phyloP scores from a whole-genome alignment of 1,139 yeast genomes.

The Suhomyces choctaworum region DNA sequence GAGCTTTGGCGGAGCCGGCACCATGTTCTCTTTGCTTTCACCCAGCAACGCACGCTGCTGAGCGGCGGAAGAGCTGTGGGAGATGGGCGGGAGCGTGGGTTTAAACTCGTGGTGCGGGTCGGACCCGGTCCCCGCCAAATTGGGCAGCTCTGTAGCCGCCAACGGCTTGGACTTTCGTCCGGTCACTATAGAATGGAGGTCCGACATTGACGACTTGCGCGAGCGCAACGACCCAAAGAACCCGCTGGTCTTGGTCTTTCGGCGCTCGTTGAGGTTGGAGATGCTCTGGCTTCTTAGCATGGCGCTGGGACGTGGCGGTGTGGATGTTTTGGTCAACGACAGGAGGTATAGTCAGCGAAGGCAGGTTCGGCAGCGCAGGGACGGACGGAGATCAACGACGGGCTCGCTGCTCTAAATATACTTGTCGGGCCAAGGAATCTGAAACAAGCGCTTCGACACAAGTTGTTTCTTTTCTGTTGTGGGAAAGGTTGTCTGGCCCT shows the following conservation, averaged over 20 bases:
- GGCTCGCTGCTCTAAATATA: not conserved
- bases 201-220: constrained; percentile 18
- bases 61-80: constrained; percentile 12
- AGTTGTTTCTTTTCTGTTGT: constrained; percentile 5
- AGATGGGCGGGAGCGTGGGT: constrained; percentile 7
- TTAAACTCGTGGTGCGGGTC: constrained; percentile 1
- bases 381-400: not conserved
- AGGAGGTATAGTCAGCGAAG: too few relatives aligned
- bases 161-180: constrained; percentile 18
- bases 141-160: constrained; percentile 11
- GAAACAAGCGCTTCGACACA: constrained; percentile 1
- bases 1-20: constrained; percentile 3
- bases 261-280: constrained; percentile 26
- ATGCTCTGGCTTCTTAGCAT: constrained; percentile 38
- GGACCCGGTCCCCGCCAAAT: not conserved
- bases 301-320: constrained; percentile 1
- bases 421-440: constrained; percentile 1
- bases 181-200: constrained; percentile 9
- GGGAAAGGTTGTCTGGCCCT: constrained; percentile 2
- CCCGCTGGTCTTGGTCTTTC: constrained; percentile 19
- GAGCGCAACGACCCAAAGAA: constrained; percentile 27
- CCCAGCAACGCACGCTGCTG: constrained; percentile 4
- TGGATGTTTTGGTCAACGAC: too few relatives aligned
- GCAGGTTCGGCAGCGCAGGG: not conserved
- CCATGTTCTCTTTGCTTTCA: constrained; percentile 12